Base-by-base conservation (phyloP, 31 red algal species). In the Endocladia muricata region DNA sequence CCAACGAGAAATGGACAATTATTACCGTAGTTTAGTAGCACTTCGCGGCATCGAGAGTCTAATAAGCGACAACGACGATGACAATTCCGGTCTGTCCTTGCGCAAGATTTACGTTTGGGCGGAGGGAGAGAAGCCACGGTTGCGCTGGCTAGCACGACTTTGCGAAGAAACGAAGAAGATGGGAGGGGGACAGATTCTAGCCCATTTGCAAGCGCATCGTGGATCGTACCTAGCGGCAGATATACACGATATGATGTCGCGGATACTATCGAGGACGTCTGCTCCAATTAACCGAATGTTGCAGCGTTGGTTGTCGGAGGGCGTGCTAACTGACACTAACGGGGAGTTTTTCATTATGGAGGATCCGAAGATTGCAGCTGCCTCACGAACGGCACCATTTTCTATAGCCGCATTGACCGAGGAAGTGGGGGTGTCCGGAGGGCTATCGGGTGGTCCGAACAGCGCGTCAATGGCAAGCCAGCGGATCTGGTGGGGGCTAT, bases 341-440 rank as follows among this genome's bases (percentile, higher is more conserved):
- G 75, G 72, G 25, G 93, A 95, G 41, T 95, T 95, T 85, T 95
- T 89, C 48, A 86, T 95, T 39, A 89, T 88, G 80, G 78, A 87
- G 55, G 76, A 88, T 68, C 85, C 86, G 7, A 84, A 81, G 36
- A 78, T 89, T 61, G 78, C 93, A 54, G 82, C 81, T 37, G 75
- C 83, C 34, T 72, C 78, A 31, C 40, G 61, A 11, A 47, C 58
- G 21, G 74, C 80, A 13, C 51, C 68, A 31, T 64, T 57, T n/a
- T 81, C 88, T 28, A 73, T 59, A 21, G 65, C 60, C 1, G 43
- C 66, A 36, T 30, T 87, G 41, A 62, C 73, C 54, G 85, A 88
- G 43, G 85, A 88, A n/a, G 83, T 72, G 19, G 73, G 83, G 13
- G 61, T 87, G 38, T 38, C 51, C 31, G 59, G 65, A 33, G 76